Percentiles rank a stretch among this genome's conserved stretches.
Evolutionary conservation across 148 eudicot species (phyloP).

Genomic region (Fallopia convolvulus): DNA sequence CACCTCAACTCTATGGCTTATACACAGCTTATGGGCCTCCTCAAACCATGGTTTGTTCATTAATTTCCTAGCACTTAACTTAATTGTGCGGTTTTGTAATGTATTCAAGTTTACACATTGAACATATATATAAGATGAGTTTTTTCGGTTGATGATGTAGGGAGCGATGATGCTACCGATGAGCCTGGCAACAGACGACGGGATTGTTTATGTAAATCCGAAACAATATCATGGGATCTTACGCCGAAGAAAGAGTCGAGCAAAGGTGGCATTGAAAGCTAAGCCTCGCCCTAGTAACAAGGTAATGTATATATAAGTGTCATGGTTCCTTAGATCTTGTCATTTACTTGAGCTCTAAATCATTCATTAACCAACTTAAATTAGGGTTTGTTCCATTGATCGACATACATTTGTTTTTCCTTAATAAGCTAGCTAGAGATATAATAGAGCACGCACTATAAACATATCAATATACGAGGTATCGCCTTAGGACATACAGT

Average conservation of each 20-base stretch:
- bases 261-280: conserved; percentile 26
- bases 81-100: background rate
- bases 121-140: background rate
- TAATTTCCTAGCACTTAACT: background rate
- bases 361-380: too few relatives aligned
- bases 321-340: background rate
- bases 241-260: conserved; percentile 64
- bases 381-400: too few relatives aligned
- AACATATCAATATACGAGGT: too few relatives aligned
- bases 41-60: conserved; percentile 43
- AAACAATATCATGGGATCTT: conserved; percentile 78
- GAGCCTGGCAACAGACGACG: conserved; percentile 50
- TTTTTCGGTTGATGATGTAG: conserved; percentile 21
- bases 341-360: background rate
- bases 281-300: conserved; percentile 19
- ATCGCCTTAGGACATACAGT: too few relatives aligned
- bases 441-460: too few relatives aligned
- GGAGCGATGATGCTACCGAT: conserved; percentile 60
- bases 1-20: conserved; percentile 45
- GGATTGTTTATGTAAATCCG: conserved; percentile 60
- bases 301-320: conserved; percentile 17
- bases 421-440: too few relatives aligned
- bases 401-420: too few relatives aligned
- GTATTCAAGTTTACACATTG: background rate
- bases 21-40: conserved; percentile 51